Evolutionary conservation across 805 yeast species (phyloP).

Genomic region (Priceomyces carsonii): DNA sequence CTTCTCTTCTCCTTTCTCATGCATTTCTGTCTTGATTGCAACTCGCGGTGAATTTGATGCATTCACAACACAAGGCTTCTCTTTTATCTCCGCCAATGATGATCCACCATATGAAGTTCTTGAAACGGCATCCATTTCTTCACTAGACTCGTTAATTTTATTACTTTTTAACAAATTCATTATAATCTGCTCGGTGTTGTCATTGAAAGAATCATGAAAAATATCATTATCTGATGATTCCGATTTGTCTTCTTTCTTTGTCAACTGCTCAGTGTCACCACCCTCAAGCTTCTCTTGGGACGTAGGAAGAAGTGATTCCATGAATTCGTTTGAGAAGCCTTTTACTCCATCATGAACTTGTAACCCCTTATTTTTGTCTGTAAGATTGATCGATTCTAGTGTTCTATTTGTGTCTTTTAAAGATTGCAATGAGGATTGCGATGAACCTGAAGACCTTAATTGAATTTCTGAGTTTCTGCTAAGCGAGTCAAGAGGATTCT

Average conservation of each 20-base stretch:
- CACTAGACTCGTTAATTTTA: slow-evolving; percentile 3
- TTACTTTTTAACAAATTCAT: slow-evolving; percentile 35
- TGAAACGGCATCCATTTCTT: neutral
- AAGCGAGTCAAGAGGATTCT: slow-evolving; percentile 36
- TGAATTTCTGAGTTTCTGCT: slow-evolving; percentile 23
- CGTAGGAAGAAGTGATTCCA: slow-evolving; percentile 31
- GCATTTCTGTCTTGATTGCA: neutral
- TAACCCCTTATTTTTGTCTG: slow-evolving; percentile 24
- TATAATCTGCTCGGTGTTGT: slow-evolving; percentile 41
- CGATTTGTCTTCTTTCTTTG: slow-evolving; percentile 4
- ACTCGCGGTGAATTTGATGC: neutral
- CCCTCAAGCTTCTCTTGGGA: slow-evolving; percentile 11
- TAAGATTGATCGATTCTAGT: slow-evolving; percentile 21
- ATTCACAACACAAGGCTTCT: too few species aligned
- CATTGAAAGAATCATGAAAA: slow-evolving; percentile 31
- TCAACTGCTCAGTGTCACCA: slow-evolving; percentile 10
- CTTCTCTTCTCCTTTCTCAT: neutral
- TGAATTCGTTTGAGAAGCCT: slow-evolving; percentile 41
- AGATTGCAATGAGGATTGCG: slow-evolving; percentile 42
- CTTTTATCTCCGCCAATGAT: too few species aligned
- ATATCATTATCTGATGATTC: slow-evolving; percentile 11
- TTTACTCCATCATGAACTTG: slow-evolving; percentile 44
- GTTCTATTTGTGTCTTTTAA: slow-evolving; percentile 28
- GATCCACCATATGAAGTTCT: too few species aligned
- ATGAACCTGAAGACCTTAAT: slow-evolving; percentile 34